Percentiles rank a stretch among this genome's conserved stretches.
phyloP scores from a whole-genome alignment of 2,329 filamentous ascomycete species.

The Scedosporium minutisporum region DNA sequence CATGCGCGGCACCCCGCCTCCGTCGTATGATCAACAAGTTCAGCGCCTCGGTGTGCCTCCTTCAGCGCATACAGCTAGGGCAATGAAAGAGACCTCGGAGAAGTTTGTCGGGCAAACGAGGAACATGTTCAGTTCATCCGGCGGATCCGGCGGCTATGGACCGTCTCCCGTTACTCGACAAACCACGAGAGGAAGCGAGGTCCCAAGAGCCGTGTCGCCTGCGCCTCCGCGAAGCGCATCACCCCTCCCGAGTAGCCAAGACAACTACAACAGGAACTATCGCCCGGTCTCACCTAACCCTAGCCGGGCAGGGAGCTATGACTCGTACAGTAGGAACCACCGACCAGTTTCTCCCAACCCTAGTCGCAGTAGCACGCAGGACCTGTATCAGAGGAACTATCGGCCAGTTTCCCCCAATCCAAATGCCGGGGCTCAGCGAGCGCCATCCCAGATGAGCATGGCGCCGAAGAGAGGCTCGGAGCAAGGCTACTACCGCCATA shows the following conservation, averaged over 20 bases:
- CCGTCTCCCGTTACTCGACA: constrained; percentile 40
- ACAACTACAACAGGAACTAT: constrained; percentile 30
- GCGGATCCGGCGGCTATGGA: constrained; percentile 19
- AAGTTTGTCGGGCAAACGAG: constrained; percentile 78
- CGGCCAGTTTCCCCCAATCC: constrained; percentile 16
- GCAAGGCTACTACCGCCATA: constrained; percentile 40
- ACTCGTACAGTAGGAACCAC: constrained; percentile 30
- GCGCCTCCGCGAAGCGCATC: constrained; percentile 54
- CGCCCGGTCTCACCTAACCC: constrained; percentile 55
- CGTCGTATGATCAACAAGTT: constrained; percentile 71
- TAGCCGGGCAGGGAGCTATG: constrained; percentile 27
- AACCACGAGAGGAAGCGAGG: constrained; percentile 47
- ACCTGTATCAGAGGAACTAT: constrained; percentile 27
- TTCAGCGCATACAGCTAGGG: constrained; percentile 82
- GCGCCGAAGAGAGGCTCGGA: constrained; percentile 37
- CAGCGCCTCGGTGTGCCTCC: constrained; percentile 80
- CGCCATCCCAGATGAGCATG: constrained; percentile 27
- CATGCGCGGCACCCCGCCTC: constrained; percentile 69
- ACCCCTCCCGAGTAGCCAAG: constrained; percentile 45
- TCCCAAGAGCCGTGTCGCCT: constrained; percentile 56
- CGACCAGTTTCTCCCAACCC: constrained; percentile 55
- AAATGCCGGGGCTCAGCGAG: constrained; percentile 15
- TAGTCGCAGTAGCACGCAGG: constrained; percentile 28
- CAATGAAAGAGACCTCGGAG: constrained; percentile 92
- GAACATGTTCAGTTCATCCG: constrained; percentile 54